A percentile compares a stretch with the other conserved stretches of the same genome.
Evolutionary conservation across 306 rosid genomes (phyloP).

Genomic region (Styphnolobium japonicum): DNA sequence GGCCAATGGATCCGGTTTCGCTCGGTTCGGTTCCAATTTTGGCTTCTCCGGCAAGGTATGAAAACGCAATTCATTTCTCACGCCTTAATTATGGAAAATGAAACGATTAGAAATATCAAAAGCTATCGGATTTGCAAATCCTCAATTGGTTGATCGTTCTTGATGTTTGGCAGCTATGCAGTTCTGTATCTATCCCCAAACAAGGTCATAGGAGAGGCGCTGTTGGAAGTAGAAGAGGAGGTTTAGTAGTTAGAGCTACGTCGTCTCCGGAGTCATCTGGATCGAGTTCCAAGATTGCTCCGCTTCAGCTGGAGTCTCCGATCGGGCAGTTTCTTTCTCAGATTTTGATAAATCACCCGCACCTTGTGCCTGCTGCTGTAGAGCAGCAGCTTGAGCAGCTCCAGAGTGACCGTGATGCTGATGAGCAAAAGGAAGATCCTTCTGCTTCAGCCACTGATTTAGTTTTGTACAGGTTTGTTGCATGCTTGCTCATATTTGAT

Average conservation of each 20-base stretch:
- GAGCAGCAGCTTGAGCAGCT: constrained; percentile 94
- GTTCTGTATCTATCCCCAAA: constrained; percentile 41
- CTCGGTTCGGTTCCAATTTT: constrained; percentile 33
- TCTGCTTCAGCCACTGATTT: constrained; percentile 67
- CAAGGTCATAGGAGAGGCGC: constrained; percentile 34
- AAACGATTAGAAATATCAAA: too few species aligned
- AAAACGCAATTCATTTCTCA: not conserved
- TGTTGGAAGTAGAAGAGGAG: constrained; percentile 47
- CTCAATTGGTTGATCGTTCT: too few species aligned
- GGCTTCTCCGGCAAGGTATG: constrained; percentile 53
- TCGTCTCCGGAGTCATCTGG: constrained; percentile 48
- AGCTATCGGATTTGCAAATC: too few species aligned
- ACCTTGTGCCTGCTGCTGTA: constrained; percentile 91
- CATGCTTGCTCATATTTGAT: not conserved
- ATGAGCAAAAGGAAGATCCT: constrained; percentile 57
- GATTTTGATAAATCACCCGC: constrained; percentile 81
- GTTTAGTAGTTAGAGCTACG: constrained; percentile 49
- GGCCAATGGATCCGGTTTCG: constrained; percentile 26
- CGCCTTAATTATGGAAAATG: not conserved
- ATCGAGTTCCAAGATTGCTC: constrained; percentile 60
- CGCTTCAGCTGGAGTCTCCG: constrained; percentile 88
- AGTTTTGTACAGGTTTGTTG: constrained; percentile 70
- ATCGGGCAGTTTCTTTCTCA: constrained; percentile 85
- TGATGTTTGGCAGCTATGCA: constrained; percentile 35
- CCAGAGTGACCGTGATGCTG: constrained; percentile 80